Conservation (phyloP, 305 asterid species). For the Plantago coronopus region DNA sequence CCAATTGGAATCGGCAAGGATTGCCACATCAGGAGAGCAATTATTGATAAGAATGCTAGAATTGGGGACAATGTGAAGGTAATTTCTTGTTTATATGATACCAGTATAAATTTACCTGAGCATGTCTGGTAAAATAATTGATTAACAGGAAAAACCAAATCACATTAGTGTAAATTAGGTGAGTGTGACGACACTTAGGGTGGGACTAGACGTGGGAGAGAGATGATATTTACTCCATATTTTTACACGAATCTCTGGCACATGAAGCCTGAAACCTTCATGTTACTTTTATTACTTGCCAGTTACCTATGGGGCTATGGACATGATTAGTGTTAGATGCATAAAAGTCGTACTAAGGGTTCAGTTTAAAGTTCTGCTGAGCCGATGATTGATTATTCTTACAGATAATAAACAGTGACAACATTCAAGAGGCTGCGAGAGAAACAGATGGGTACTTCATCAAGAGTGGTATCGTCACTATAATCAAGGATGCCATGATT, state of each 20-base stretch:
- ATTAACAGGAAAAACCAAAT: too few species aligned
- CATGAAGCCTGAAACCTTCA: too few species aligned
- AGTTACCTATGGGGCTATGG: too few species aligned
- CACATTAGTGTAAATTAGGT: too few species aligned
- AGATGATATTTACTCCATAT: too few species aligned
- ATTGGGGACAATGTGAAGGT: slow-evolving; percentile 59
- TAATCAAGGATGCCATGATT: slow-evolving; percentile 57
- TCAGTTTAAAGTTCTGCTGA: neutral
- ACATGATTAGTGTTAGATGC: too few species aligned
- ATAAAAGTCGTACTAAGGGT: neutral
- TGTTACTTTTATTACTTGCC: too few species aligned
- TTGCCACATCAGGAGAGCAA: slow-evolving; percentile 55
- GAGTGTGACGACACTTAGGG: too few species aligned
- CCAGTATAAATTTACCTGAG: neutral
- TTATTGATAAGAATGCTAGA: slow-evolving; percentile 68
- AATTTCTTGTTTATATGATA: neutral
- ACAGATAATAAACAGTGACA: slow-evolving; percentile 49
- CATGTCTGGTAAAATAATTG: neutral
- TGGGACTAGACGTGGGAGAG: too few species aligned
- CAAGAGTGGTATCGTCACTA: slow-evolving; percentile 60
- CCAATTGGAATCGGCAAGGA: slow-evolving; percentile 62
- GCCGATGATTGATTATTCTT: neutral
- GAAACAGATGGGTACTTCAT: slow-evolving; percentile 69
- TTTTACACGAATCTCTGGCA: too few species aligned
- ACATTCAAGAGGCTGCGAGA: slow-evolving; percentile 65